phyloP scores from a whole-genome alignment of 805 yeast genomes.

The Metschnikowia similis region DNA sequence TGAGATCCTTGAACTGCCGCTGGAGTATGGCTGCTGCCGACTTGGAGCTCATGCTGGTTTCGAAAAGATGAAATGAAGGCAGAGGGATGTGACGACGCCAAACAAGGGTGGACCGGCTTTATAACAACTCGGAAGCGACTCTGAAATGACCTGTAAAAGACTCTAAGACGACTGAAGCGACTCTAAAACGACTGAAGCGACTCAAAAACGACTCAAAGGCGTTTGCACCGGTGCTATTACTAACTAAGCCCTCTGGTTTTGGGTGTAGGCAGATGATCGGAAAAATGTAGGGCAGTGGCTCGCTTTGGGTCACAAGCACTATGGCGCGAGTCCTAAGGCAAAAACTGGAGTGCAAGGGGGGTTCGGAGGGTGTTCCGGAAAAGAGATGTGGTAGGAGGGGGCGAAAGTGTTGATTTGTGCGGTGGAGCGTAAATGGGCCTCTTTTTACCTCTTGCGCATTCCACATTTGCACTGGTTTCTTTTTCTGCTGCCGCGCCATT shows the following conservation, averaged over 20 bases:
- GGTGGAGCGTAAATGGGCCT: conserved; percentile 3
- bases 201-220: not conserved
- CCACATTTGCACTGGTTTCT: conserved; percentile 1
- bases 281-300: not conserved
- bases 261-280: not conserved
- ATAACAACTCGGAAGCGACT: not conserved
- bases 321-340: not conserved
- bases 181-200: not conserved
- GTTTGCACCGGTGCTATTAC: not conserved
- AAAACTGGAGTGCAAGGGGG: not conserved
- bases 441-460: conserved; percentile 4
- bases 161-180: not conserved
- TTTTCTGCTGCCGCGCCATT: conserved; percentile 3
- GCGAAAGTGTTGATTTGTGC: conserved; percentile 6
- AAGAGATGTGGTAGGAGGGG: conserved; percentile 1
- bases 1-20: conserved; percentile 90
- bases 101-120: not conserved
- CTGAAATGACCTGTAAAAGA: not conserved
- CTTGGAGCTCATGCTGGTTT: conserved; percentile 38
- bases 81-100: not conserved
- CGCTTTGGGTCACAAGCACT: not conserved
- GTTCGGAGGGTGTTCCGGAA: not conserved
- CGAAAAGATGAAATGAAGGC: not conserved
- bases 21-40: conserved; percentile 80
- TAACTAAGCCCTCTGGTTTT: not conserved